Evolutionary conservation across 108 stramenopile genomes (phyloP).

Genomic region (Schizochytrium sp.): DNA sequence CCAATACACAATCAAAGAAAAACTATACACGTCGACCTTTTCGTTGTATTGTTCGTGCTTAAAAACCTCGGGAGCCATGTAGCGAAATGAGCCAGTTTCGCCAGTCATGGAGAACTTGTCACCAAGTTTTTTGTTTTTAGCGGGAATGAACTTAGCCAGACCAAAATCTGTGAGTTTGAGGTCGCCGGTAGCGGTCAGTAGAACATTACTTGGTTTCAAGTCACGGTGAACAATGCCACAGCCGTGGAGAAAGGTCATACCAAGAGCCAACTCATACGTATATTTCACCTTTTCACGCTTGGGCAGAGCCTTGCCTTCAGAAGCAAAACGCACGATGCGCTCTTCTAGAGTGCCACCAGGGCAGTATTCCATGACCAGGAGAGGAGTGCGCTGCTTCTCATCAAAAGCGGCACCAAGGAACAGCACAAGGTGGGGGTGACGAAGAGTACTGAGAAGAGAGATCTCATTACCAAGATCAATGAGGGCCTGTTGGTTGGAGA

Average conservation of each 20-base stretch:
- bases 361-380: constrained; percentile 59
- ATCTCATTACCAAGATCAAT: constrained; percentile 48
- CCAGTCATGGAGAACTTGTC: constrained; percentile 80
- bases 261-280: constrained; percentile 84
- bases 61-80: constrained; percentile 90
- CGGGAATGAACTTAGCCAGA: constrained; percentile 86
- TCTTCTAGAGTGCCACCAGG: constrained; percentile 51
- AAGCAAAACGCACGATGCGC: constrained; percentile 44
- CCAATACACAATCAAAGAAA: constrained; percentile 88
- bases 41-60: constrained; percentile 86
- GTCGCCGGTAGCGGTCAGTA: constrained; percentile 86
- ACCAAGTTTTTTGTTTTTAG: constrained; percentile 70
- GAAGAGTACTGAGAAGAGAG: constrained; percentile 39
- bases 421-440: constrained; percentile 52
- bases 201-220: constrained; percentile 86
- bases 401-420: constrained; percentile 56
- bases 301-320: constrained; percentile 77
- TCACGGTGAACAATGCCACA: constrained; percentile 90
- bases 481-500: constrained; percentile 51
- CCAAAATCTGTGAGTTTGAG: constrained; percentile 97
- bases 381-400: not conserved
- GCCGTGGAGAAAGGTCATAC: constrained; percentile 91
- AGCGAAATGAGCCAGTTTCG: constrained; percentile 85
- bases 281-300: constrained; percentile 81
- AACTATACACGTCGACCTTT: constrained; percentile 91